Conservation (phyloP, 352 stramenopile species). For the Phytophthora citrophthora region DNA sequence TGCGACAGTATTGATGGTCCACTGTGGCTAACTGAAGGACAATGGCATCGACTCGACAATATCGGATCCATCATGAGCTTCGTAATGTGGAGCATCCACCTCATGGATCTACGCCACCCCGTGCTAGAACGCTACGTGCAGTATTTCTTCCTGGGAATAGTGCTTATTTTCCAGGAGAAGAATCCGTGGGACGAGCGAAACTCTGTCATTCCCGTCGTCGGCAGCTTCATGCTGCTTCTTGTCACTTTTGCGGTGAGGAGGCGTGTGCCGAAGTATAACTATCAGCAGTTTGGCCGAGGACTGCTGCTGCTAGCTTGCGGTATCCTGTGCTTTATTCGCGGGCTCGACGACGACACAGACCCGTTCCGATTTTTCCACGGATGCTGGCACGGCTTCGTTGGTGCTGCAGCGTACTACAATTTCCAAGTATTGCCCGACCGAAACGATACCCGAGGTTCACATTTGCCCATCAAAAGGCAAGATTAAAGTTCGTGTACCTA, state of each 20-base stretch:
- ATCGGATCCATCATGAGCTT: constrained; percentile 88
- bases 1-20: constrained; percentile 78
- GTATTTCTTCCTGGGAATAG: constrained; percentile 68
- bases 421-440: constrained; percentile 59
- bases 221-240: constrained; percentile 53
- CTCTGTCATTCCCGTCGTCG: constrained; percentile 51
- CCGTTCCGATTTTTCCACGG: constrained; percentile 85
- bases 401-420: constrained; percentile 76
- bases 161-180: constrained; percentile 79
- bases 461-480: constrained; percentile 52
- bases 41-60: constrained; percentile 86
- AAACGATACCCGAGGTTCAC: constrained; percentile 20
- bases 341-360: constrained; percentile 75
- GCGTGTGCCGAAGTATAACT: constrained; percentile 62
- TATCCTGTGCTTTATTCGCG: constrained; percentile 65
- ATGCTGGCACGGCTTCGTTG: constrained; percentile 82
- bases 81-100: constrained; percentile 73
- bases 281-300: constrained; percentile 50
- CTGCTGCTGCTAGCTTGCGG: constrained; percentile 54
- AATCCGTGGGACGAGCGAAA: constrained; percentile 80
- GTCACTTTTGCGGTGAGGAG: constrained; percentile 45
- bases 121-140: constrained; percentile 62
- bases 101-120: constrained; percentile 67
- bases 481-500: constrained; percentile 11
- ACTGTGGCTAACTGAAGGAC: constrained; percentile 80